Evolutionary conservation across 2,329 filamentous ascomycete species (phyloP).

Genomic region (Aspergillus quadricinctus): DNA sequence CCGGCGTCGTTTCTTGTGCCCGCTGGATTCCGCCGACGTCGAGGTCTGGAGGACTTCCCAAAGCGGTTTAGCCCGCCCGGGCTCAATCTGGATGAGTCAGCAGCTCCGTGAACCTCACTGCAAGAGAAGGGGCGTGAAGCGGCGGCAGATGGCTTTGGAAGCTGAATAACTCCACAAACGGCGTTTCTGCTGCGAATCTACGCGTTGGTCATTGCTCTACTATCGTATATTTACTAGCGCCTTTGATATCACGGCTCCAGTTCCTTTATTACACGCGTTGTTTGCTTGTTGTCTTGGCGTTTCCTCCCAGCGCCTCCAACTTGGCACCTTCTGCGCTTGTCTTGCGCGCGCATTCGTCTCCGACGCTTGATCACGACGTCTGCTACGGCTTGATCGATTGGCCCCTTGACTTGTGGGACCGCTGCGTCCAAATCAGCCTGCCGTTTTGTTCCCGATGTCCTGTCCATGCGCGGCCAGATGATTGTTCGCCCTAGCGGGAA

Average conservation of each 20-base stretch:
- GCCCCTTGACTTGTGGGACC: slow-evolving; percentile 5
- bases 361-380: background rate
- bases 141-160: slow-evolving; percentile 29
- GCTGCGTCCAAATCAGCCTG: slow-evolving; percentile 12
- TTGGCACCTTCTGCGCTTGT: slow-evolving; percentile 9
- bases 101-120: slow-evolving; percentile 33
- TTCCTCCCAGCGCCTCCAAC: background rate
- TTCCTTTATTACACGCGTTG: slow-evolving; percentile 23
- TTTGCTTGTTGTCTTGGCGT: slow-evolving; percentile 13
- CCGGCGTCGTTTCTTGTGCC: slow-evolving; percentile 7
- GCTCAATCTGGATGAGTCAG: slow-evolving; percentile 30
- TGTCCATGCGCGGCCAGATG: slow-evolving; percentile 22
- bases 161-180: slow-evolving; percentile 20
- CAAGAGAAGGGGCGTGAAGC: slow-evolving; percentile 29
- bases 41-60: slow-evolving; percentile 26
- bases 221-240: slow-evolving; percentile 6
- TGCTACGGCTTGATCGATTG: background rate
- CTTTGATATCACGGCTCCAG: slow-evolving; percentile 10
- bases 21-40: slow-evolving; percentile 14
- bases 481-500: slow-evolving; percentile 22
- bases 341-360: slow-evolving; percentile 9
- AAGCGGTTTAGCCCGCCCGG: slow-evolving; percentile 26
- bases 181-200: slow-evolving; percentile 19
- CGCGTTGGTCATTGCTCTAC: slow-evolving; percentile 19
- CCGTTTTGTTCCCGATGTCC: slow-evolving; percentile 22